phyloP scores from a whole-genome alignment of 768 basidiomycete genomes.

The Lactarius indigo region DNA sequence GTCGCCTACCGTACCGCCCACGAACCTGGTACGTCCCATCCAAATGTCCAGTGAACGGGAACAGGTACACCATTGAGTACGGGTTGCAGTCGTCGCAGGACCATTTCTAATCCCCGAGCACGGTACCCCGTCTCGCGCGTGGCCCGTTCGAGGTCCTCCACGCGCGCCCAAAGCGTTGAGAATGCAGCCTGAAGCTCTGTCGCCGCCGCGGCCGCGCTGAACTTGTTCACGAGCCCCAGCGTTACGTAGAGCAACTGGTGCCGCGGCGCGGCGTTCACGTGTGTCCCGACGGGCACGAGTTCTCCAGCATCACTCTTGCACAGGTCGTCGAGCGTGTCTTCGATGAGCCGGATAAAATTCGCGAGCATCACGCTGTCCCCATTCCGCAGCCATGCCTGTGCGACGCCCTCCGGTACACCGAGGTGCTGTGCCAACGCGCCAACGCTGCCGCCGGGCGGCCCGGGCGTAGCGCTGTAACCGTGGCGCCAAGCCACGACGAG shows the following conservation, averaged over 20 bases:
- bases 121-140: slow-evolving; percentile 11
- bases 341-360: slow-evolving; percentile 5
- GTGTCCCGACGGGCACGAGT: neutral
- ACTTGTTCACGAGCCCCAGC: slow-evolving; percentile 15
- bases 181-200: slow-evolving; percentile 3
- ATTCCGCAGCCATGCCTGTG: neutral
- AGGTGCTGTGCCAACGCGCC: slow-evolving; percentile 2
- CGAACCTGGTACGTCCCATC: too few relatives aligned
- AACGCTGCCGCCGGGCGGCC: neutral
- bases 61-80: neutral
- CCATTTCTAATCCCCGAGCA: slow-evolving; percentile 12
- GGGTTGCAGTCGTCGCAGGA: slow-evolving; percentile 8
- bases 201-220: neutral
- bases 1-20: too few relatives aligned
- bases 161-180: slow-evolving; percentile 1
- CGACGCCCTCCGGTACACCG: slow-evolving; percentile 1
- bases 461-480: neutral
- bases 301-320: neutral
- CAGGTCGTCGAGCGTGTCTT: slow-evolving; percentile 4
- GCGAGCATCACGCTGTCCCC: slow-evolving; percentile 10
- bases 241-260: slow-evolving; percentile 4
- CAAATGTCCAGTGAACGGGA: neutral
- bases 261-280: neutral
- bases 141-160: neutral
- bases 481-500: slow-evolving; percentile 8